Evolutionary conservation across 2,329 filamentous ascomycete genomes (phyloP), one percentile per base, ranked within the genome.

Genomic region (Scolecobasidium constrictum): DNA sequence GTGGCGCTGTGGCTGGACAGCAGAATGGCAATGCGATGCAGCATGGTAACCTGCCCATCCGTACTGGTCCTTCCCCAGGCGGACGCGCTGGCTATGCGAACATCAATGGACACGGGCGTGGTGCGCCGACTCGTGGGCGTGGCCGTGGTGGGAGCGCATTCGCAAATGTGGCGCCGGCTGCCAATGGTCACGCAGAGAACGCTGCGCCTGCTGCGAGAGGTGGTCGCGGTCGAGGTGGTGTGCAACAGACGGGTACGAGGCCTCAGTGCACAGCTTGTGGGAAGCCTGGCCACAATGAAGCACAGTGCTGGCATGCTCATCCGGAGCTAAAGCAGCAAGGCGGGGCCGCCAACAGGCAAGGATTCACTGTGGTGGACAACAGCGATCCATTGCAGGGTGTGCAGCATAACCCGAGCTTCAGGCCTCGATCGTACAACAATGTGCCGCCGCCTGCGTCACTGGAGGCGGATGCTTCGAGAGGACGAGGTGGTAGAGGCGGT

Each of bases 1-100:
- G 72, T 34, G 73, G 73, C 45, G 77, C 73, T 34, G 63, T 77
- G 15, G 54, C 64, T 26, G 72, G 74, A 35, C 58, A 64, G 26
- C 54, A 61, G 36, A 63, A 61, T 45, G 61, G 59, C 19, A 19
- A 38, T 17, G 21, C 18, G n/a, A 17, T 13, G 35, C 21, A 9
- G 7, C 22, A 34, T 22, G 35, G 36, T 17, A 34, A 44, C 31
- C 16, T 45, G 17, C 43, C 43, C 19, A 17, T 23, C n/a, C 43
- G 31, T 9, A 18, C 16, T 21, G 43, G 37, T 15, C 26, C 37
- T 23, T 35, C 43, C 11, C 36, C 31, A 43, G 19, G 43, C 23
- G 39, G 43, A 5, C 42, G 42, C 21, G 42, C 42, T 13, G 42
- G 42, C 15, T 44, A 44, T 12, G 34, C 42, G 4, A 45, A 45